Base-by-base conservation (phyloP, 306 rosid species). In the Rosa chinensis region DNA sequence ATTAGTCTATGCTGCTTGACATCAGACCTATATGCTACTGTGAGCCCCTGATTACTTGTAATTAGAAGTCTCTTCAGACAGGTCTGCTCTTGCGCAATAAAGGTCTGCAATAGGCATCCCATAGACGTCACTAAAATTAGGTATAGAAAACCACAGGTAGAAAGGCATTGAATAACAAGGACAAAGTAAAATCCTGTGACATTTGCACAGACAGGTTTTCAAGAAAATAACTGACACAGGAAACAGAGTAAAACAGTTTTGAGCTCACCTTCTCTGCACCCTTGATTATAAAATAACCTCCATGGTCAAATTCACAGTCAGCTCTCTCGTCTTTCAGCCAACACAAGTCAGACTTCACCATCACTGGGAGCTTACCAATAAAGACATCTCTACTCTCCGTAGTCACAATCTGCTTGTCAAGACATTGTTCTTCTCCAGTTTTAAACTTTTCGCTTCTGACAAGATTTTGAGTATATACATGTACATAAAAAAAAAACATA, bases 341-440 rank as follows among this genome's bases (percentile, higher is more conserved):
- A 72, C 98, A 94, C 10, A 94, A 77, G 82, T 92, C 89, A 50
- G 98, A 92, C 85, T 82, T 94, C 35, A 94, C 97, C 98, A 94
- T 94, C 32, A 92, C 94, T 58, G 98, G 97, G 78, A 94, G 58
- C 70, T 91, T 89, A 37, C 98, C 98, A 32, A 92, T 84, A 16
- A 84, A 79, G 2, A 90, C 80, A 42, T 90, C 96, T 80, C 92
- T 89, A 48, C 39, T 66, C 0, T 90, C 97, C 5, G 84, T 80
- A 75, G 39, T 81, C 4, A 84, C 0, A 63, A 52, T 28, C 6
- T 83, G 71, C 62, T 35, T 87, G 10, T 90, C 93, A 18, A 89
- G 66, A 61, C 47, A 83, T 52, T 88, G 84, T 45, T 88, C 94
- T 73, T 84, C 78, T 23, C 98, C 97, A 5, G 98, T 92, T 85